Percentiles rank a stretch among this genome's conserved stretches.
Evolutionary conservation across 2,329 filamentous ascomycete species (phyloP).

Genomic region (Chrysoporthe puriensis): DNA sequence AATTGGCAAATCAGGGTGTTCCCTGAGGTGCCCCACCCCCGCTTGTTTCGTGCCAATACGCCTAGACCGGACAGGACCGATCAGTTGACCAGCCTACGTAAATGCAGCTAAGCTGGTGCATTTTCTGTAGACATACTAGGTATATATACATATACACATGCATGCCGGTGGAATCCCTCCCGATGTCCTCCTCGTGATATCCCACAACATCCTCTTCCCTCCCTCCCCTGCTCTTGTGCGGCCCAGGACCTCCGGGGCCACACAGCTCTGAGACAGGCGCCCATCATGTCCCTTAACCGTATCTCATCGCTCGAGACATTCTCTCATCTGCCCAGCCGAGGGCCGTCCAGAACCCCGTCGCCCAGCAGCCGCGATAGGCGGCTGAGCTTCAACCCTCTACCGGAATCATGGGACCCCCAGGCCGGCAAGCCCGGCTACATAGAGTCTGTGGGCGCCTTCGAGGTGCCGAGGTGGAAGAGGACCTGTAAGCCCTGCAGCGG

Average conservation of each 20-base stretch:
- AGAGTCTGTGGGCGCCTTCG: constrained; percentile 56
- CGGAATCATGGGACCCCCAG: constrained; percentile 54
- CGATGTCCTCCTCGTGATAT: neutral
- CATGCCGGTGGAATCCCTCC: neutral
- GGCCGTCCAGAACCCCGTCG: constrained; percentile 46
- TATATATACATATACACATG: neutral
- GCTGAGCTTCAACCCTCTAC: constrained; percentile 59
- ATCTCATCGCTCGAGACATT: constrained; percentile 59
- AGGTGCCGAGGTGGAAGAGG: constrained; percentile 59
- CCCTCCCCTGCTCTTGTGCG: neutral
- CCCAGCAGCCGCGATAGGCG: constrained; percentile 53
- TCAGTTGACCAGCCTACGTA: neutral
- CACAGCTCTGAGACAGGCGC: neutral
- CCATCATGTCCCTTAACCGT: constrained; percentile 55
- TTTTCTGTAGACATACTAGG: neutral
- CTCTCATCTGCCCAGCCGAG: constrained; percentile 44
- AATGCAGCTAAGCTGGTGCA: neutral
- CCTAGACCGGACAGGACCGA: constrained; percentile 8
- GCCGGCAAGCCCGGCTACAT: constrained; percentile 44
- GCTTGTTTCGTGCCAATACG: neutral
- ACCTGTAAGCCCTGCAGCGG: constrained; percentile 45
- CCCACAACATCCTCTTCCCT: neutral
- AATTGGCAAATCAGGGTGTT: neutral
- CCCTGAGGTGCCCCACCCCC: neutral
- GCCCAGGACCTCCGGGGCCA: neutral